These are phyloP conservation scores for Gardenia jasminoides DNA, from an alignment of 257 asterid species.

Conservation along the genomic window DNA sequence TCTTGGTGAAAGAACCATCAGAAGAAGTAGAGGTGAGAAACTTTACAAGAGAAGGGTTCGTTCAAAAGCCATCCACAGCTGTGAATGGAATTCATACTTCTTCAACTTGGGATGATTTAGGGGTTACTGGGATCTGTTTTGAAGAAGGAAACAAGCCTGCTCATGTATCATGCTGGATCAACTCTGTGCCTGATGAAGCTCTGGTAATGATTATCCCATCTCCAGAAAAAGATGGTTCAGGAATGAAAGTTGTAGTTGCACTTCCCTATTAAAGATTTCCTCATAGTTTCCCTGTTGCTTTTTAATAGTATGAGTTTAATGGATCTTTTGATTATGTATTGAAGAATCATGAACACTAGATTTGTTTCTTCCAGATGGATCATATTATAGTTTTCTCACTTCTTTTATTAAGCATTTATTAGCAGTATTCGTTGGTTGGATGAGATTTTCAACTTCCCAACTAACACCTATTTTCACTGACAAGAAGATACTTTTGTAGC, in stretches of 20 bases:
- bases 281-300: not conserved
- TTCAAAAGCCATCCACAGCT: conserved; percentile 14
- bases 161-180: conserved; percentile 56
- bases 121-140: conserved; percentile 33
- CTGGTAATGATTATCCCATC: conserved; percentile 43
- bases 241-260: conserved; percentile 36
- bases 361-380: not conserved
- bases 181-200: conserved; percentile 47
- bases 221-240: conserved; percentile 12
- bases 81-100: conserved; percentile 14
- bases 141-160: conserved; percentile 38
- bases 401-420: not conserved
- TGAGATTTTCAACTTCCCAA: not conserved
- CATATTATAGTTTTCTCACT: not conserved
- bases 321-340: not conserved
- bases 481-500: no score
- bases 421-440: not conserved
- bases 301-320: not conserved
- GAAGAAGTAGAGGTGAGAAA: conserved; percentile 35
- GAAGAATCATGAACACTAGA: not conserved
- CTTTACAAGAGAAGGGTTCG: conserved; percentile 24
- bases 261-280: not conserved
- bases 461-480: no score
- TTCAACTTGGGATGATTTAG: conserved; percentile 44
- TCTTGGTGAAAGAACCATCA: conserved; percentile 27